phyloP scores from a whole-genome alignment of 1,139 yeast genomes.

The Yamadazyma jaroonii region DNA sequence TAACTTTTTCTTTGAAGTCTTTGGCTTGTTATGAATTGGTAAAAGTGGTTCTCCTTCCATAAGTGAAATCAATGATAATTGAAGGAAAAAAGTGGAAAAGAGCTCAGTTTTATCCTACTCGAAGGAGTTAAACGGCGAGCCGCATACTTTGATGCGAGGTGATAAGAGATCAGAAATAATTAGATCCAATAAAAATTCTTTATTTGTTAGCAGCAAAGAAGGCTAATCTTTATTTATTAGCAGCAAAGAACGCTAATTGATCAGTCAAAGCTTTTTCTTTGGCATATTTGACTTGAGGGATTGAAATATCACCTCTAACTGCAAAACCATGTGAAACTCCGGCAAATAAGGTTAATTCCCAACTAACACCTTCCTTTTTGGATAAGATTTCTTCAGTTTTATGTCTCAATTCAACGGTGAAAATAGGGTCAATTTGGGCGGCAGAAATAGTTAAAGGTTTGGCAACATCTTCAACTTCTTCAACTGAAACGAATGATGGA shows the following conservation, averaged over 20 bases:
- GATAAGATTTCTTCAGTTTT: conserved; percentile 56
- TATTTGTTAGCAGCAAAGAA: conserved; percentile 16
- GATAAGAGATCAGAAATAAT: not conserved
- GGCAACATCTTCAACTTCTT: conserved; percentile 55
- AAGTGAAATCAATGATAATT: not conserved
- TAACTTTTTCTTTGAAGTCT: not conserved
- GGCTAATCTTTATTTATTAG: conserved; percentile 17
- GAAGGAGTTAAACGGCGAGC: conserved; percentile 3
- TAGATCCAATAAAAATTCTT: not conserved
- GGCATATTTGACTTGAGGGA: conserved; percentile 60
- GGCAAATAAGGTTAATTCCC: conserved; percentile 57
- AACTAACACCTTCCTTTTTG: conserved; percentile 41
- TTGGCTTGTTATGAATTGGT: conserved; percentile 1
- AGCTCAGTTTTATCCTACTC: not conserved
- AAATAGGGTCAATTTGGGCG: conserved; percentile 65
- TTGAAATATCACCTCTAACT: conserved; percentile 65
- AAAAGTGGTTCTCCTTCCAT: not conserved
- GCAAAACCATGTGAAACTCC: conserved; percentile 75
- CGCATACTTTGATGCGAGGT: conserved; percentile 1
- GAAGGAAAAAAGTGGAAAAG: not conserved
- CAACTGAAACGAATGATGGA: conserved; percentile 68
- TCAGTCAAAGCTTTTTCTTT: conserved; percentile 65
- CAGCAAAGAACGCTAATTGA: conserved; percentile 37
- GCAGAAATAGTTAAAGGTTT: conserved; percentile 69
- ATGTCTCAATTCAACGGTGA: conserved; percentile 60